A percentile compares a stretch with the other conserved stretches of the same genome.
Evolutionary conservation across 768 basidiomycete species (phyloP).

Genomic region (Auriscalpium orientale): DNA sequence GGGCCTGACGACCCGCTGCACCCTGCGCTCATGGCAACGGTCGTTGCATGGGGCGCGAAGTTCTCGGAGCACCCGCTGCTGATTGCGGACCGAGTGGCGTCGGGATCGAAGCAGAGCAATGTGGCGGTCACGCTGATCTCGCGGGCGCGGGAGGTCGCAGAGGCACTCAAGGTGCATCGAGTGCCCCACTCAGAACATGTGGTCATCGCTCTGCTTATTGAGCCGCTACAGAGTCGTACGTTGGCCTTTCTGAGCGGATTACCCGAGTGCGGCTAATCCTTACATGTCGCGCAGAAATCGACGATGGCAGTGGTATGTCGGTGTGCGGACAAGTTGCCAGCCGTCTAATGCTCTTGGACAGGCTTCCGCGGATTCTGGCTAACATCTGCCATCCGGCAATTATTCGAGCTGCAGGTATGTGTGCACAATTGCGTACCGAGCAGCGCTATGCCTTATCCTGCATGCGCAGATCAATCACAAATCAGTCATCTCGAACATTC

Average conservation of each 20-base stretch:
- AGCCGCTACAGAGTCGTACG: conserved; percentile 84
- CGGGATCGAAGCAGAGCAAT: conserved; percentile 57
- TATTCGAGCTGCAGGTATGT: conserved; percentile 67
- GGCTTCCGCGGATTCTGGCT: conserved; percentile 87
- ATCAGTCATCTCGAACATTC: conserved; percentile 64
- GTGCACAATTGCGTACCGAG: neutral
- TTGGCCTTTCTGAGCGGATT: conserved; percentile 17
- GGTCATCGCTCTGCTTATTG: conserved; percentile 73
- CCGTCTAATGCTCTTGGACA: conserved; percentile 25
- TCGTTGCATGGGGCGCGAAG: conserved; percentile 88
- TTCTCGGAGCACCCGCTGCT: conserved; percentile 89
- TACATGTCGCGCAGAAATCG: conserved; percentile 44
- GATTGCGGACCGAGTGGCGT: conserved; percentile 65
- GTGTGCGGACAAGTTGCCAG: neutral
- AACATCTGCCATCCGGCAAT: conserved; percentile 65
- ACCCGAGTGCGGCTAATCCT: conserved; percentile 3
- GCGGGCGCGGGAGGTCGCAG: conserved; percentile 79
- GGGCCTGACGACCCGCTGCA: conserved; percentile 42
- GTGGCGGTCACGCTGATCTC: conserved; percentile 73
- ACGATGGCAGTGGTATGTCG: conserved; percentile 57
- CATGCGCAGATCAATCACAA: conserved; percentile 73
- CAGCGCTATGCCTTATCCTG: neutral
- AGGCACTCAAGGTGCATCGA: conserved; percentile 81
- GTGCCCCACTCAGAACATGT: conserved; percentile 74
- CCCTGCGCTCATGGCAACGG: conserved; percentile 75